Evolutionary conservation across 2,329 filamentous ascomycete genomes (phyloP).

Genomic region (Myotisia sp.): DNA sequence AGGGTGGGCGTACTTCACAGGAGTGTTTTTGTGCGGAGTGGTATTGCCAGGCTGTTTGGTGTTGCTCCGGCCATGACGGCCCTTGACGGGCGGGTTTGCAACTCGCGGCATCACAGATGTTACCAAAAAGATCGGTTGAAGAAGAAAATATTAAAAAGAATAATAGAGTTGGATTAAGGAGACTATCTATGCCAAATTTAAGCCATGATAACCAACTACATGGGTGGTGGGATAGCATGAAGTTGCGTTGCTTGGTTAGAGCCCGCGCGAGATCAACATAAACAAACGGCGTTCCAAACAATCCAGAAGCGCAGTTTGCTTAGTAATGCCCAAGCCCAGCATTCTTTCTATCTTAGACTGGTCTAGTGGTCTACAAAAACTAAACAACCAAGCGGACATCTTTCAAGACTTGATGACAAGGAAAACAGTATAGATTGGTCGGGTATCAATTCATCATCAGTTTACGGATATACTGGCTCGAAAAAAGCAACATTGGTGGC

Average conservation of each 20-base stretch:
- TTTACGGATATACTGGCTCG: slow-evolving; percentile 1
- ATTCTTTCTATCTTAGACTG: no score
- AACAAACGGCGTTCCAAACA: slow-evolving; percentile 23
- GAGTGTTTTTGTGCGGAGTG: slow-evolving; percentile 39
- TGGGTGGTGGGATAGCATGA: not conserved
- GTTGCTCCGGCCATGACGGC: slow-evolving; percentile 25
- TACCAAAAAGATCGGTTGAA: slow-evolving; percentile 3
- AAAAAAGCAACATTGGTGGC: slow-evolving; percentile 3
- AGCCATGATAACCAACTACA: not conserved
- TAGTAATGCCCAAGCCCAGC: no score
- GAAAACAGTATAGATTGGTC: no score
- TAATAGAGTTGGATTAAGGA: not conserved
- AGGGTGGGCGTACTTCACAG: slow-evolving; percentile 33
- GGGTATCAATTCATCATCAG: no score
- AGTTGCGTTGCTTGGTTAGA: not conserved
- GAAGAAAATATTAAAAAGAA: not conserved
- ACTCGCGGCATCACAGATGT: slow-evolving; percentile 41
- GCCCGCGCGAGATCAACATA: slow-evolving; percentile 23
- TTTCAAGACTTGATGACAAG: no score
- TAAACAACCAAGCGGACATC: no score
- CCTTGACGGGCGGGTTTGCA: slow-evolving; percentile 32
- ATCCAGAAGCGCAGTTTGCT: slow-evolving; percentile 15
- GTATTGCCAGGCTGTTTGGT: slow-evolving; percentile 29
- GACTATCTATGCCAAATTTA: not conserved
- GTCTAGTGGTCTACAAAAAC: no score